phyloP scores from a whole-genome alignment of 345 rosid genomes.

The Citrus sp. region DNA sequence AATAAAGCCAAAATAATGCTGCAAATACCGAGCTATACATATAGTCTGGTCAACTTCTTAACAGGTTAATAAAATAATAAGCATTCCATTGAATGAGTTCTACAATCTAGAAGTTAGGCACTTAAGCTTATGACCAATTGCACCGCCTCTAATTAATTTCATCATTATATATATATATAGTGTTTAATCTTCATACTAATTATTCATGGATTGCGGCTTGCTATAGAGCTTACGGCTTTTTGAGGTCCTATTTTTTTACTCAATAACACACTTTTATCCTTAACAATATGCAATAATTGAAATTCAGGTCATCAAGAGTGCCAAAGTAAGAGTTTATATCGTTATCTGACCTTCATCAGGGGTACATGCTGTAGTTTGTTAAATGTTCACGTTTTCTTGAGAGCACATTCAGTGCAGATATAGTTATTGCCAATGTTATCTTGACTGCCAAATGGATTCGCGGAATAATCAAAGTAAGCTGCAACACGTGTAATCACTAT shows the following conservation, averaged over 20 bases:
- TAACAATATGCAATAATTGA: neutral
- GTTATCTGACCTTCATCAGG: neutral
- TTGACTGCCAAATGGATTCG: neutral
- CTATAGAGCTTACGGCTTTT: no score
- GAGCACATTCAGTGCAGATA: neutral
- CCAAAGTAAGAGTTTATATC: no score
- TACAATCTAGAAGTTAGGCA: no score
- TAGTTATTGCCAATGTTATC: neutral
- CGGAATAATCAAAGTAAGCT: neutral
- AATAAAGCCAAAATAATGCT: neutral
- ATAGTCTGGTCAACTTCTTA: neutral
- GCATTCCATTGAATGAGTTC: neutral
- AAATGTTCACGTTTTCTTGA: neutral
- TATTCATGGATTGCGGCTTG: neutral
- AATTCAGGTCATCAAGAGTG: neutral
- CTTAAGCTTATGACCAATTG: neutral
- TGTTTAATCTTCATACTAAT: no score
- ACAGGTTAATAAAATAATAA: neutral
- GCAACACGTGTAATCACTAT: neutral
- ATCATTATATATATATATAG: neutral
- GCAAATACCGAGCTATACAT: neutral
- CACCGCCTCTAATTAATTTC: neutral
- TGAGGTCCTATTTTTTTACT: neutral
- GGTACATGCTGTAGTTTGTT: neutral
- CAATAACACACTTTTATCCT: neutral